These are phyloP conservation scores for Panicum miliaceum DNA, from an alignment of 176 grass and related monocot genomes.

Conservation along the genomic window DNA sequence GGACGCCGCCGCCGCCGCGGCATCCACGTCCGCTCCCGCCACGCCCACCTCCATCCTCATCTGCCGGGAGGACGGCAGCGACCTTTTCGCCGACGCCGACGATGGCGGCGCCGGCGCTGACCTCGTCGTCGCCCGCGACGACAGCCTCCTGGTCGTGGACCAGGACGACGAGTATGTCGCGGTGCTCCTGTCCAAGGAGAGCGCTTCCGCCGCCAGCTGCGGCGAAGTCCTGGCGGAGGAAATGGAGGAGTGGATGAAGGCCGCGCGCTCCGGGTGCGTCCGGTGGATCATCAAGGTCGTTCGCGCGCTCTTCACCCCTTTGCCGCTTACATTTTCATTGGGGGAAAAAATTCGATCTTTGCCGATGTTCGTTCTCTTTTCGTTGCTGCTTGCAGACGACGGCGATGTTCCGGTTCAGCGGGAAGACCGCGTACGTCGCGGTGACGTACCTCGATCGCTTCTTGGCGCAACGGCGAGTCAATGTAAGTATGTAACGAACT, in stretches of 20 bases:
- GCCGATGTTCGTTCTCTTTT: neutral
- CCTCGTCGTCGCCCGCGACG: slow-evolving; percentile 27
- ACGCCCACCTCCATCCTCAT: slow-evolving; percentile 68
- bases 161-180: slow-evolving; percentile 66
- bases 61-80: slow-evolving; percentile 65
- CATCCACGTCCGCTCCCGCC: slow-evolving; percentile 32
- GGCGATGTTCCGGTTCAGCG: slow-evolving; percentile 54
- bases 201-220: neutral
- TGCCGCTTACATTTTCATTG: neutral
- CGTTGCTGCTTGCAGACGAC: slow-evolving; percentile 50
- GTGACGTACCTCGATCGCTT: slow-evolving; percentile 92
- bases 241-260: slow-evolving; percentile 53
- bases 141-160: slow-evolving; percentile 41
- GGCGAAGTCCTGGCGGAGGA: neutral
- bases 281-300: slow-evolving; percentile 74
- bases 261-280: slow-evolving; percentile 59
- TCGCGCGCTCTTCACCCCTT: neutral
- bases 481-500: slow-evolving; percentile 38
- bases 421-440: slow-evolving; percentile 78
- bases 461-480: slow-evolving; percentile 52
- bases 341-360: slow-evolving; percentile 1
- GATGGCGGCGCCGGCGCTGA: slow-evolving; percentile 10
- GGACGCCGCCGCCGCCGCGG: slow-evolving; percentile 38
- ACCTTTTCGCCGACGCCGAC: slow-evolving; percentile 44
- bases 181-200: slow-evolving; percentile 74